Base-by-base conservation (phyloP, 2,329 filamentous ascomycete species). In the Cercospora berteroae region DNA sequence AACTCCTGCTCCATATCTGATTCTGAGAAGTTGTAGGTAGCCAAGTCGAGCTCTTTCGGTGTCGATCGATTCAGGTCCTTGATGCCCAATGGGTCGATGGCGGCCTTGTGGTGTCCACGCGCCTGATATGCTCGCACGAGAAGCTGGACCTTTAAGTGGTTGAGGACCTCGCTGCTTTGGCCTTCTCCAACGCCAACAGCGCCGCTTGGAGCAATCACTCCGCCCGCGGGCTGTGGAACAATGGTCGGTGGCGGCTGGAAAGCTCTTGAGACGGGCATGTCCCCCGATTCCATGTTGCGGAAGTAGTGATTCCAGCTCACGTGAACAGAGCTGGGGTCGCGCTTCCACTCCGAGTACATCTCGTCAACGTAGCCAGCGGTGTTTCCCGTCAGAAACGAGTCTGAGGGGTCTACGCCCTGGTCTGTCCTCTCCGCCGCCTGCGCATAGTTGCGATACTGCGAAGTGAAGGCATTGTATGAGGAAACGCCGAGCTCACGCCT, bases 241-340 rank as follows among this genome's bases (percentile, higher is more conserved):
- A 99, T 88, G 74, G 91, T 97, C 16, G 95, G 95, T 57, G 95
- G 95, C 73, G 95, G 94, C 73, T 93, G 93, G 85, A 99, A 99
- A 74, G 95, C 95, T 82, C 96, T 92, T 71, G 94, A 95, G 79
- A 96, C 93, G 79, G 94, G 94, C 93, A 99, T 98, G 77, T 95
- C 92, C 80, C 95, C 95, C 73, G 89, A 91, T 85, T 99, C 95
- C 91, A 99, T 97, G 84, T 99, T 99, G 84, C 90, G 92, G 87
- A 99, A 99, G 87, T 99, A 99, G 79, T 96, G 90, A 84, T 97
- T 94, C 95, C 95, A 99, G 80, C 95, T 99, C 76, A 97, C 87
- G 82, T 99, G 95, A 67, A 99, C 95, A 78, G 92, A 97, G 76
- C 89, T 87, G 62, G 95, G 94, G 76, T 99, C 93, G 72, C 91